phyloP scores from a whole-genome alignment of 176 grass and related monocot genomes.

The Rhynchospora breviuscula region DNA sequence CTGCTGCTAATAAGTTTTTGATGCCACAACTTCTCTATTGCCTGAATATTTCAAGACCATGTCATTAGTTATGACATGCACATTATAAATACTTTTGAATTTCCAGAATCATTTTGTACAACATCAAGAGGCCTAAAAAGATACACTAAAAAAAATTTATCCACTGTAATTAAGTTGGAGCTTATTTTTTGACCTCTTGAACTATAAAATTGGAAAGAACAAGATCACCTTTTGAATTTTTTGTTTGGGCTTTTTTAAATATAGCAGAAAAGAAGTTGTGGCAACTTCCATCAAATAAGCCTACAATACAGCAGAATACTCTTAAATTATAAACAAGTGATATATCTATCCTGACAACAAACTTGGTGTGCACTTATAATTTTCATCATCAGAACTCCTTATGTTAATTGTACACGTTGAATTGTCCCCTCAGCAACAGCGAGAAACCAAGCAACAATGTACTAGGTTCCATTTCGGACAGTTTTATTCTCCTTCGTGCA shows the following conservation, averaged over 20 bases:
- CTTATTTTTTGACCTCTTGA: neutral
- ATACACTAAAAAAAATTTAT: neutral
- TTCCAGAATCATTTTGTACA: neutral
- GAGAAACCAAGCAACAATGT: neutral
- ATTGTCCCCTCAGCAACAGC: neutral
- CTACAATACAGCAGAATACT: neutral
- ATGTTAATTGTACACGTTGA: neutral
- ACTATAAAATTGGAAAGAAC: neutral
- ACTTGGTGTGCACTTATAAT: neutral
- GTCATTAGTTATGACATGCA: neutral
- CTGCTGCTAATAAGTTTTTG: neutral
- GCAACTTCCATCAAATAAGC: neutral
- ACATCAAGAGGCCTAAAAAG: neutral
- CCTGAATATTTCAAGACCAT: neutral
- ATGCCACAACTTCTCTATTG: neutral
- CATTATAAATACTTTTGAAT: neutral
- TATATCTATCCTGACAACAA: neutral
- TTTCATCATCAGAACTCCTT: neutral
- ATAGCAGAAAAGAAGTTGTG: neutral
- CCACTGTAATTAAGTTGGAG: neutral
- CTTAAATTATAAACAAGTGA: neutral
- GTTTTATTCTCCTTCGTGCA: slow-evolving; percentile 34
- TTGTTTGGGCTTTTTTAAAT: slow-evolving; percentile 1
- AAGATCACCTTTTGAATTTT: neutral
- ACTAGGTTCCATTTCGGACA: slow-evolving; percentile 42